Evolutionary conservation across 495 filamentous ascomycete genomes (phyloP).

Genomic region (Usnea hakonensis): DNA sequence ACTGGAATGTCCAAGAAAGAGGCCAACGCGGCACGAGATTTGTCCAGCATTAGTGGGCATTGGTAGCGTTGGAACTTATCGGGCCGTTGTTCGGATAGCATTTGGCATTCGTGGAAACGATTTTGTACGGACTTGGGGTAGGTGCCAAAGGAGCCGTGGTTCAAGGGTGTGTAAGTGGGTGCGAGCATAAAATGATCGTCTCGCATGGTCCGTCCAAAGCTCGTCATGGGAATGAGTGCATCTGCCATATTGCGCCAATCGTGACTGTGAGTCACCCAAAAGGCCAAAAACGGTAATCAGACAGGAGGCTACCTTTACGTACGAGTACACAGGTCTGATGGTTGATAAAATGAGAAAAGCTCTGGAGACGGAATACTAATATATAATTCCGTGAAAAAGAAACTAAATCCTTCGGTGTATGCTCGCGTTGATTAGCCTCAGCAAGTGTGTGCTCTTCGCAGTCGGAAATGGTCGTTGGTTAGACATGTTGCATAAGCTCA

Average conservation of each 20-base stretch:
- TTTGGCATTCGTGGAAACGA: constrained; percentile 50
- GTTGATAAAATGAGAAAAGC: background rate
- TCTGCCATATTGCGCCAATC: background rate
- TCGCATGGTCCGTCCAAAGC: constrained; percentile 50
- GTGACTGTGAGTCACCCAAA: background rate
- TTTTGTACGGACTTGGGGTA: constrained; percentile 54
- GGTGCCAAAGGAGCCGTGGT: constrained; percentile 83
- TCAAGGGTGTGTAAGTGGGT: constrained; percentile 61
- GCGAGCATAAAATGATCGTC: constrained; percentile 63
- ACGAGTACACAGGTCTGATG: too few species aligned
- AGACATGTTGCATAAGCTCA: background rate
- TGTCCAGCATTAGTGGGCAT: constrained; percentile 50
- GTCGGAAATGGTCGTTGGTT: background rate
- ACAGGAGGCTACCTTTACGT: background rate
- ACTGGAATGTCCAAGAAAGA: constrained; percentile 51
- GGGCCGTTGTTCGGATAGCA: constrained; percentile 52
- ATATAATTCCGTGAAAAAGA: too few species aligned
- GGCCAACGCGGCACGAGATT: constrained; percentile 57
- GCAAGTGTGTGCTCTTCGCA: background rate
- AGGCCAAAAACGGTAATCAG: background rate
- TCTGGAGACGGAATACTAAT: too few species aligned
- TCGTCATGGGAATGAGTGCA: background rate
- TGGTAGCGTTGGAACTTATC: constrained; percentile 66
- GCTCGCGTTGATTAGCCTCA: background rate
- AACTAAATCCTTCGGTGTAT: background rate